Conservation (phyloP, 2,329 filamentous ascomycete genomes). For the Dryadomyces sulphureus region DNA sequence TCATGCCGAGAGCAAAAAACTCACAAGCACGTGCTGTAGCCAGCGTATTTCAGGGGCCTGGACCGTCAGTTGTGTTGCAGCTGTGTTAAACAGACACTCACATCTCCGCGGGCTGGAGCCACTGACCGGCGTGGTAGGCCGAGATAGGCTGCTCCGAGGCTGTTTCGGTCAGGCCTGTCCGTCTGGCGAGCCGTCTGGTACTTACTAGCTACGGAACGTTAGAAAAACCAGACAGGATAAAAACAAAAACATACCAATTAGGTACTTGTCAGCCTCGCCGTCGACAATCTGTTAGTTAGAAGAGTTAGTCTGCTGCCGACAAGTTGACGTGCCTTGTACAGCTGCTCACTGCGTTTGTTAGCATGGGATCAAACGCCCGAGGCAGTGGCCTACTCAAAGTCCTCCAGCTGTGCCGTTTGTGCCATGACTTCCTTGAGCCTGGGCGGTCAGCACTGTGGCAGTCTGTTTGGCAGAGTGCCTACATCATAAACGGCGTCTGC, state of each 20-base stretch:
- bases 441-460: background rate
- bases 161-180: background rate
- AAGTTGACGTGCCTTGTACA: constrained; percentile 53
- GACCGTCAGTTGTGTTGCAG: too few relatives aligned
- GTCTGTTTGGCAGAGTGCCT: background rate
- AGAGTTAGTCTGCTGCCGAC: background rate
- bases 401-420: constrained; percentile 91
- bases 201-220: constrained; percentile 9
- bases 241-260: constrained; percentile 42
- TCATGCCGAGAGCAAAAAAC: background rate
- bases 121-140: constrained; percentile 84
- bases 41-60: constrained; percentile 72
- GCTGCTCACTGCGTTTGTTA: constrained; percentile 47
- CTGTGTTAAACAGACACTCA: background rate
- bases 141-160: constrained; percentile 85
- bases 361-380: background rate
- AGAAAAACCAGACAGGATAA: too few relatives aligned
- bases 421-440: constrained; percentile 76
- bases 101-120: constrained; percentile 70
- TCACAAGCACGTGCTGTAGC: constrained; percentile 79
- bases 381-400: constrained; percentile 52
- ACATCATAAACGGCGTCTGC: constrained; percentile 87
- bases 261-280: constrained; percentile 72
- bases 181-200: background rate
- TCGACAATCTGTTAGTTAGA: constrained; percentile 47